A percentile compares a stretch with the other conserved stretches of the same genome.
phyloP scores from a whole-genome alignment of 2,329 filamentous ascomycete genomes.

The Catunica adiposa region DNA sequence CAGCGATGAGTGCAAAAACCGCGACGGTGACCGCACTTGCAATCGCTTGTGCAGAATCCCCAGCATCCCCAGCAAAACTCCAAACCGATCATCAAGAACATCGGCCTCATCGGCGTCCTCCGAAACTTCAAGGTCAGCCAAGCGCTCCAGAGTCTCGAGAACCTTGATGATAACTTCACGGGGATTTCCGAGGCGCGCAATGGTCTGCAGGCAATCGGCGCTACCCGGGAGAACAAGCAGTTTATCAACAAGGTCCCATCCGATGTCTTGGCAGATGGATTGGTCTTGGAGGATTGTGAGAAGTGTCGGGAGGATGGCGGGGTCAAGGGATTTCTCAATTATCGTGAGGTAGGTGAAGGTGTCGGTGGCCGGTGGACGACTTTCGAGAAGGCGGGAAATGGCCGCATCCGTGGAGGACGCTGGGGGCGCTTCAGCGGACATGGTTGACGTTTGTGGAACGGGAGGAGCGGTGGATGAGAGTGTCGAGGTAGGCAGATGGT shows the following conservation, averaged over 20 bases:
- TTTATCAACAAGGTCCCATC: constrained; percentile 69
- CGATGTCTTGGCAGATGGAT: constrained; percentile 56
- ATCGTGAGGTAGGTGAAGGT: constrained; percentile 64
- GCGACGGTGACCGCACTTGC: constrained; percentile 60
- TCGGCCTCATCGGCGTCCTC: constrained; percentile 22
- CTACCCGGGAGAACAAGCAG: constrained; percentile 51
- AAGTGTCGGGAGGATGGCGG: constrained; percentile 49
- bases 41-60: constrained; percentile 57
- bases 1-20: constrained; percentile 62
- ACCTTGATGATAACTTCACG: constrained; percentile 69
- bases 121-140: constrained; percentile 23
- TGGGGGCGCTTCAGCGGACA: neutral
- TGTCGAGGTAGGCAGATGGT: neutral
- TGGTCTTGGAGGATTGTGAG: constrained; percentile 53
- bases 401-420: constrained; percentile 22
- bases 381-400: constrained; percentile 31
- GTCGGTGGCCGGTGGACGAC: constrained; percentile 40
- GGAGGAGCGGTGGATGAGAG: neutral
- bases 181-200: constrained; percentile 63
- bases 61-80: constrained; percentile 53
- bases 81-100: constrained; percentile 33
- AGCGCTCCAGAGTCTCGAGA: constrained; percentile 51
- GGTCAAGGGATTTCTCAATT: constrained; percentile 54
- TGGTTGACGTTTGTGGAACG: neutral
- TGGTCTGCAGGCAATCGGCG: constrained; percentile 54